A percentile compares a stretch with the other conserved stretches of the same genome.
Conservation (phyloP, 169 alveolate species). For the Plasmodium gonderi region DNA sequence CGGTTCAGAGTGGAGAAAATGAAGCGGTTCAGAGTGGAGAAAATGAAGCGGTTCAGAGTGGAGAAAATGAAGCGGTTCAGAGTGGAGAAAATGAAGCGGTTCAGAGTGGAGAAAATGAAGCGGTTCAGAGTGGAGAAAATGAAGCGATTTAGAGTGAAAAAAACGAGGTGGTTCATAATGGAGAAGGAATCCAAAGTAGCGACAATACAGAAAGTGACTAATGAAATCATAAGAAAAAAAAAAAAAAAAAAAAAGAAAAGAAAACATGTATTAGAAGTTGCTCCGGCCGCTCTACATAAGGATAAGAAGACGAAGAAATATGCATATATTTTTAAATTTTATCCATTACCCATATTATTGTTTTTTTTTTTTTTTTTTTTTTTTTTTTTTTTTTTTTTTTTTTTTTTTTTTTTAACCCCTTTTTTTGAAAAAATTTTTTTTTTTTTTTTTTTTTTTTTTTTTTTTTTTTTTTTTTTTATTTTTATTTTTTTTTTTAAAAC, state of each 20-base stretch:
- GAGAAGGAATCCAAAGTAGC: too few relatives aligned
- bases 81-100: neutral
- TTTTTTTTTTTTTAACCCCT: neutral
- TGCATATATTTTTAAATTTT: too few relatives aligned
- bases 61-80: neutral
- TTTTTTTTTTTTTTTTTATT: conserved; percentile 2
- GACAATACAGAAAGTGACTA: too few relatives aligned
- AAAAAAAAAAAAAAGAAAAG: too few relatives aligned
- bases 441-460: neutral
- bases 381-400: neutral
- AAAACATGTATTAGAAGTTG: too few relatives aligned
- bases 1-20: conserved; percentile 7
- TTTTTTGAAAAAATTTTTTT: neutral
- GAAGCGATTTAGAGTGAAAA: too few relatives aligned
- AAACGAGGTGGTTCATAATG: too few relatives aligned
- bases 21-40: neutral
- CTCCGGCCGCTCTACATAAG: too few relatives aligned
- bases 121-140: neutral
- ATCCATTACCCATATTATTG: too few relatives aligned
- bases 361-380: too few relatives aligned
- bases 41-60: neutral
- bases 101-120: neutral
- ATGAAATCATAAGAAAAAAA: too few relatives aligned
- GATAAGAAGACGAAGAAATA: too few relatives aligned
- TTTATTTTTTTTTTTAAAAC: conserved; percentile 6